Evolutionary conservation across 768 basidiomycete genomes (phyloP), one percentile per base, ranked within the genome.

Genomic region (Agrocybe praecox): DNA sequence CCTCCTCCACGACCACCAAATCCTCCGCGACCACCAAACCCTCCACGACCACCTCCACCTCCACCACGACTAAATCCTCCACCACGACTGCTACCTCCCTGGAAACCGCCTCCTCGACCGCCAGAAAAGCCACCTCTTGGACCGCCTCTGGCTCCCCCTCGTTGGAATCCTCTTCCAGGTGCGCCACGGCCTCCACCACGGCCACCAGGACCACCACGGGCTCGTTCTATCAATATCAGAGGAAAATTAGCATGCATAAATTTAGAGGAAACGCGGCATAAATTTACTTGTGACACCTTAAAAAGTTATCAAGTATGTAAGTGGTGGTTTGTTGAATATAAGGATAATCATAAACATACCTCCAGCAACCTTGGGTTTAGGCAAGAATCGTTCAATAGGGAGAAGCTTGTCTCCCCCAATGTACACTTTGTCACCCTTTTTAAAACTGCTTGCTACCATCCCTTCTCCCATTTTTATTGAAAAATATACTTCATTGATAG

Each of bases 401-500:
- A 99, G 79, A 52, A 98, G 84, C 74, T 98, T 98, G 78, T 99
- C 97, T n/a, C 89, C 89, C 40, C 87, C 92, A 68, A 99, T 98
- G 72, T 92, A 99, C 44, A 99, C 92, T 70, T 96, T 98, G 78
- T 99, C 97, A 45, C 97, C 97, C 67, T 90, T 92, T 76, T 96
- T 92, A 77, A 99, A 99, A 71, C 92, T 94, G 62, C 77, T 89
- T 8, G 97, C 96, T 47, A 96, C 86, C 89, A 98, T 94, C 29
- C 97, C 97, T 56, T 92, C 89, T 18, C 88, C 85, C 90, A 98
- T 97, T 79, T 98, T 99, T 62, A 99, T 83, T 2, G 95, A 96
- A 69, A 99, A 98, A 74, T 87, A 98, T 56, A 98, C 95, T 70
- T 98, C 94, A 70, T 97, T 99, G 72, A 99, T 96, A 15, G 97